phyloP scores from a whole-genome alignment of 441 rosid genomes.

The Adansonia madagascariensis region DNA sequence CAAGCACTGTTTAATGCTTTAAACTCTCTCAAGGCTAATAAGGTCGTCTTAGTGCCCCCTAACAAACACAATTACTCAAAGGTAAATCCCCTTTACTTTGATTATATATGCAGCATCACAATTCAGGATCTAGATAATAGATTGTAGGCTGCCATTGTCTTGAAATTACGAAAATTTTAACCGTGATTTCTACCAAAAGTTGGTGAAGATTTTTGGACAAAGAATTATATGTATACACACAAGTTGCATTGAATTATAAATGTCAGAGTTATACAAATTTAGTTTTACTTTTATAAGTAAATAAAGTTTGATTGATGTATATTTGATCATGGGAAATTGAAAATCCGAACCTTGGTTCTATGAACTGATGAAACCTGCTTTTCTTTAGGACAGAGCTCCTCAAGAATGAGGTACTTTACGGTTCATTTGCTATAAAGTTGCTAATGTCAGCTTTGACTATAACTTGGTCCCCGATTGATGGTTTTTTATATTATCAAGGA shows the following conservation, averaged over 20 bases:
- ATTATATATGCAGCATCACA: background rate
- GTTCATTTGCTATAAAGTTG: background rate
- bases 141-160: background rate
- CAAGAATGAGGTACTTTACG: background rate
- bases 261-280: background rate
- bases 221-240: background rate
- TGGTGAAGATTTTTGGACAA: background rate
- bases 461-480: background rate
- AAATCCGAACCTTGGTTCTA: background rate
- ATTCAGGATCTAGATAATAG: background rate
- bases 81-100: slow-evolving; percentile 41
- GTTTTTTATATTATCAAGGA: background rate
- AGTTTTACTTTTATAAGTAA: background rate
- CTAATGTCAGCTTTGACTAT: background rate
- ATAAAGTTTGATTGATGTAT: background rate
- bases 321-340: background rate
- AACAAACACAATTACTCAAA: slow-evolving; percentile 43
- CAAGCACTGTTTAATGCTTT: slow-evolving; percentile 63
- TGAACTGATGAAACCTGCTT: background rate
- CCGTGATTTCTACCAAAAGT: background rate
- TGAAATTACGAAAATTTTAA: background rate
- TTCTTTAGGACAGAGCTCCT: background rate
- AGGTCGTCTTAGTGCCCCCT: slow-evolving; percentile 33
- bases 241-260: background rate
- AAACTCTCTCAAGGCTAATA: slow-evolving; percentile 60